Evolutionary conservation across 768 basidiomycete species (phyloP), one percentile per base, ranked within the genome.

Genomic region (Nevesoporus exiguus): DNA sequence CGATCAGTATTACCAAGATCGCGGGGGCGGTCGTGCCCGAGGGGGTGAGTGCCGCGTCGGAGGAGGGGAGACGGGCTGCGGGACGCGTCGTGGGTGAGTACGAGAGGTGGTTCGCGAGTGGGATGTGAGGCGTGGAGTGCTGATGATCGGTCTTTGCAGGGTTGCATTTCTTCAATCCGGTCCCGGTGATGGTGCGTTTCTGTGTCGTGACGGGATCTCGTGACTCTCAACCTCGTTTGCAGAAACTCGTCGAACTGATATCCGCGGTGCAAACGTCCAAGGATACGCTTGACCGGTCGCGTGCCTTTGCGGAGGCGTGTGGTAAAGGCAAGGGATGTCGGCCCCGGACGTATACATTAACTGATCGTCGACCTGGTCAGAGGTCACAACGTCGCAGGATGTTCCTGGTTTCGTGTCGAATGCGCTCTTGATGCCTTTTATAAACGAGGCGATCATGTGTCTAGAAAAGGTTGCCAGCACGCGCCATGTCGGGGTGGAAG

Each of bases 401-500:
- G 91, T 95, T 1, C 95, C 95, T 3, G 94, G 93, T 5, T 94
- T 93, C 69, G 91, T 95, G n/a, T 90, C 93, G 1, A 95, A 97
- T 63, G 93, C 93, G 1, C 79, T 95, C 29, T 74, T 98, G 41
- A 98, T 98, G 92, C 96, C 96, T 2, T 98, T 94, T 73, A 87
- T 98, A 61, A 98, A 98, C 61, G 96, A 98, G 79, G 95, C 95
- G 0, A 92, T 98, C 60, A 88, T 96, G 84, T 86, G 85, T 61
- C 76, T 98, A 1, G 95, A 98, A 71, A 92, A 89, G 79, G 92
- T 90, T 47, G 10, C 29, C 34, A 31, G 7, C 17, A 9, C 13
- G 6, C 17, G 19, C 52, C 13, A 13, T 7, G 40, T 25, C 2
- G 27, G 5, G 36, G 39, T 22, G 3, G 29, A 22, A 27, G 21